Conservation (phyloP, 202 grass and related monocot species). For the Musa balbisiana region DNA sequence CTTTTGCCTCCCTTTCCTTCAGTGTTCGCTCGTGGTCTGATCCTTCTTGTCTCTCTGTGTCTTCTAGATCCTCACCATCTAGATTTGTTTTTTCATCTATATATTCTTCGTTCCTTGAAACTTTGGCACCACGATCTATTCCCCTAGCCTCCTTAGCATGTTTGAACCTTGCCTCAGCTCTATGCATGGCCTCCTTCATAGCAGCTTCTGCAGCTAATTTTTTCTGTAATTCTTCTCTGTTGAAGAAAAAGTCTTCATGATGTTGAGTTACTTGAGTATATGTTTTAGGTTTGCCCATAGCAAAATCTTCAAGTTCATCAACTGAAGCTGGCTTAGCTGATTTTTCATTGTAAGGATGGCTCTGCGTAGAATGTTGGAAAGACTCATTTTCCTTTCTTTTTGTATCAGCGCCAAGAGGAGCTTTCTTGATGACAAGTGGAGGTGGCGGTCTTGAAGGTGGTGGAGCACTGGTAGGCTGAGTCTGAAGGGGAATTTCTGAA, state of each 20-base stretch:
- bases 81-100: neutral
- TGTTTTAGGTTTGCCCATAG: conserved; percentile 40
- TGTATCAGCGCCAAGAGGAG: conserved; percentile 16
- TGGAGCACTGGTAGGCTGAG: conserved; percentile 66
- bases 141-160: conserved; percentile 77
- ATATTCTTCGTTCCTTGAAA: conserved; percentile 40
- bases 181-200: conserved; percentile 46
- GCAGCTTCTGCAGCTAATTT: conserved; percentile 27
- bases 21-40: neutral
- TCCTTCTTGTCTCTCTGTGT: conserved; percentile 16
- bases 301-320: conserved; percentile 63
- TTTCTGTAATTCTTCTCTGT: conserved; percentile 55
- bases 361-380: conserved; percentile 36
- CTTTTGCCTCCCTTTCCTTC: conserved; percentile 8
- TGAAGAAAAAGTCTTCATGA: conserved; percentile 30
- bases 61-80: conserved; percentile 26
- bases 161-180: conserved; percentile 88
- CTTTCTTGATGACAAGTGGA: conserved; percentile 39
- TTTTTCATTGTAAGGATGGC: conserved; percentile 40
- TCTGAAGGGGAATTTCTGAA: conserved; percentile 93
- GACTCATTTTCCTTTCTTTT: conserved; percentile 32
- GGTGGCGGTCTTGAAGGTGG: conserved; percentile 79
- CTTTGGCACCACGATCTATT: conserved; percentile 53
- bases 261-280: conserved; percentile 26
- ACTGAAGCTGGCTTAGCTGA: conserved; percentile 35